Evolutionary conservation across 441 rosid species (phyloP), one percentile per base, ranked within the genome.

Genomic region (Mallotus repandus): DNA sequence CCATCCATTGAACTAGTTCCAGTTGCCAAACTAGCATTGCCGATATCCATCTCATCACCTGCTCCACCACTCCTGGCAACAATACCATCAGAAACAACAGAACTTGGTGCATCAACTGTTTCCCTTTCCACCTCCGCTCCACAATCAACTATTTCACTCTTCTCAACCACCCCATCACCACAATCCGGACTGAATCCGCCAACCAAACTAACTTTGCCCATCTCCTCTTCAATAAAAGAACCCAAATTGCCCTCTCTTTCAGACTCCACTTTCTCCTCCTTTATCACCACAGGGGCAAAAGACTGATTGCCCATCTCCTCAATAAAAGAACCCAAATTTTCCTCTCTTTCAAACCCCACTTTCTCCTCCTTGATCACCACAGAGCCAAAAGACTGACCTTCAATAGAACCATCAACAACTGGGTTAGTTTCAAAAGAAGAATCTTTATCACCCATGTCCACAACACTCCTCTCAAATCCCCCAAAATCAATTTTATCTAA

Each of bases 131-230:
- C 10, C 80, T 38, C 69, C 62, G 65, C 74, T 74, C 56, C 72
- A 45, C 38, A 55, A 11, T 43, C 61, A 72, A 41, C 45, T 18
- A 29, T 21, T 57, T 82, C 86, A 21, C 69, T 76, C 72, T 65
- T 74, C 58, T 74, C 65, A 22, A 32, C 61, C 5, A 41, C 5
- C 35, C 15, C 52, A 53, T 68, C 59, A 55, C 29, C 53, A 46
- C 29, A 72, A 73, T 61, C 69, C 46, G 53, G 45, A 53, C 38
- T 48, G 12, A 58, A 21, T 38, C 60, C 71, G 35, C 71, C 68
- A 21, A 57, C 70, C 81, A 84, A 86, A 75, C 84, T 82, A 57
- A 89, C 87, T 73, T 79, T 91, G 60, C 77, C 84, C 80, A 93
- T 74, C 68, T 76, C 84, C 69, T 84, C 78, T 80, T 82, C 93